These are phyloP conservation scores for Setaria viridis DNA, from an alignment of 202 grass and related monocot genomes.

Conservation along the genomic window DNA sequence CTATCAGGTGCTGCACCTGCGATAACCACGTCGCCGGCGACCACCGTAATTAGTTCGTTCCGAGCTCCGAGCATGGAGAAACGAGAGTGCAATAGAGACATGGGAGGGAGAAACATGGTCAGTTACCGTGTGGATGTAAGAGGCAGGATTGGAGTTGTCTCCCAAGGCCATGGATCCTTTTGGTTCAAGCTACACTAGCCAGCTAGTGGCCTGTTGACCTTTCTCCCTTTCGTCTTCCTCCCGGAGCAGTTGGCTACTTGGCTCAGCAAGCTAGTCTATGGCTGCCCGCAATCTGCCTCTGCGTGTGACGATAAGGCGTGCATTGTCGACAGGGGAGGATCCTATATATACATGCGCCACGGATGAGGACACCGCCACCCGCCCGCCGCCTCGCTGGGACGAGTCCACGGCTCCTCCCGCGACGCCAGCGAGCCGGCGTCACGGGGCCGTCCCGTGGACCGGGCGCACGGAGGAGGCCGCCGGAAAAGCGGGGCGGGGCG, in stretches of 20 bases:
- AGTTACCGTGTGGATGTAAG: slow-evolving; percentile 77
- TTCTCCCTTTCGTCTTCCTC: slow-evolving; percentile 24
- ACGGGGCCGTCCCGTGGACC: not conserved
- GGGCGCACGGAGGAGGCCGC: not conserved
- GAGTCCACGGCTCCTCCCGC: slow-evolving; percentile 12
- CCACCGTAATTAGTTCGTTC: too few species aligned
- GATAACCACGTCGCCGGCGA: not conserved
- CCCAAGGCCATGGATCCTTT: slow-evolving; percentile 55
- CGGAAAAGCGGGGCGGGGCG: slow-evolving; percentile 16
- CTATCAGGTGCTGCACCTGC: slow-evolving; percentile 90
- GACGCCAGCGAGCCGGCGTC: not conserved
- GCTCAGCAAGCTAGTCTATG: not conserved
- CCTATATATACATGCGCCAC: slow-evolving; percentile 63
- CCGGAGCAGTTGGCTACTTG: not conserved
- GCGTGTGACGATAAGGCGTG: slow-evolving; percentile 59
- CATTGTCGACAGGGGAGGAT: slow-evolving; percentile 54
- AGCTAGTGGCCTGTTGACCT: not conserved
- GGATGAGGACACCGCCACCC: slow-evolving; percentile 51
- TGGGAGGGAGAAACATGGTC: not conserved
- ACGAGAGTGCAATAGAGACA: not conserved
- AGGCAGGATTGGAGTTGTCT: slow-evolving; percentile 58
- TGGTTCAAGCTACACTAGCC: not conserved
- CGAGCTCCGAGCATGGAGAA: not conserved
- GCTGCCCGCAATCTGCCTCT: not conserved
- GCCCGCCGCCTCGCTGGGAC: not conserved